A percentile compares a stretch with the other conserved stretches of the same genome.
Evolutionary conservation across 495 filamentous ascomycete species (phyloP).

Genomic region (Amniculicola lignicola): DNA sequence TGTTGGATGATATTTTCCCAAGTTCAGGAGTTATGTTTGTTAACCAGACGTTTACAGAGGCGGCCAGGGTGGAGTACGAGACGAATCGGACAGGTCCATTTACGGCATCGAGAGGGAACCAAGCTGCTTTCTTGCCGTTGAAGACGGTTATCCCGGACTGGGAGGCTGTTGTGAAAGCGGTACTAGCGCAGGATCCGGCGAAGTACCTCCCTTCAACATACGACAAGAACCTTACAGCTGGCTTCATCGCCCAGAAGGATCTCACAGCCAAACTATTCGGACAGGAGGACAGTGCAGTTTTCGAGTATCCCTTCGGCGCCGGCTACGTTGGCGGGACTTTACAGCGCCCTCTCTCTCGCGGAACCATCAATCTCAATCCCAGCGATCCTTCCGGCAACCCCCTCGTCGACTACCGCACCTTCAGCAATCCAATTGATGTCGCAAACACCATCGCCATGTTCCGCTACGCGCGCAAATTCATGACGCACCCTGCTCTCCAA

Average conservation of each 20-base stretch:
- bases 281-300: background rate
- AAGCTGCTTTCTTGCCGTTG: too few relatives aligned
- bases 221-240: background rate
- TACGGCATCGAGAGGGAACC: background rate
- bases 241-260: slow-evolving; percentile 3
- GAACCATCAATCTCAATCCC: slow-evolving; percentile 14
- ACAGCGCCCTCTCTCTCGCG: slow-evolving; percentile 9
- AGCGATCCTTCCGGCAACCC: slow-evolving; percentile 5
- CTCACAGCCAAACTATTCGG: background rate
- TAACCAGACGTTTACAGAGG: background rate
- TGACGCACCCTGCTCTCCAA: background rate
- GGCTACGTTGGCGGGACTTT: background rate
- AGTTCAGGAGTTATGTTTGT: background rate
- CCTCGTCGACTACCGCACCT: slow-evolving; percentile 18
- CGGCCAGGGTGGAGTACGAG: background rate
- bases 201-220: background rate
- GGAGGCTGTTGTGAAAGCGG: background rate
- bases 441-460: background rate
- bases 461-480: background rate
- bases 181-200: background rate
- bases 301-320: background rate
- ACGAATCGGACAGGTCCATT: too few relatives aligned
- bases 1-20: slow-evolving; percentile 1
- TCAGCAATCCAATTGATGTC: slow-evolving; percentile 11
- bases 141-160: background rate